Evolutionary conservation across 768 basidiomycete genomes (phyloP).

Genomic region (Boletus tylopilopsis): DNA sequence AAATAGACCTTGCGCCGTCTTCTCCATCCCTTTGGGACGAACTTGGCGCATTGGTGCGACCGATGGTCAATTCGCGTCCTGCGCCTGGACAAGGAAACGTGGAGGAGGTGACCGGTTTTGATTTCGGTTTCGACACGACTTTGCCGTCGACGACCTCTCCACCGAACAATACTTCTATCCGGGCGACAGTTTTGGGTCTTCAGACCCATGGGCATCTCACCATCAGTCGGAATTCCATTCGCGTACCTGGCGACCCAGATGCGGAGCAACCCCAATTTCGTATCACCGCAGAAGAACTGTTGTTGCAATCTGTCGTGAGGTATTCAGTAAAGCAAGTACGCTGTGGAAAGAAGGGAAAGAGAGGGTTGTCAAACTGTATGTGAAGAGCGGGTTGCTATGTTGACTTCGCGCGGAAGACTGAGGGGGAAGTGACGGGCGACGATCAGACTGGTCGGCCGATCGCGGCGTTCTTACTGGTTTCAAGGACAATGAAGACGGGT

Average conservation of each 20-base stretch:
- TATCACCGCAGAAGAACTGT: constrained; percentile 75
- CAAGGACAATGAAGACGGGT: constrained; percentile 34
- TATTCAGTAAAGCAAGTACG: constrained; percentile 81
- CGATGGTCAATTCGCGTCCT: constrained; percentile 10
- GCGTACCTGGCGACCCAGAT: constrained; percentile 34
- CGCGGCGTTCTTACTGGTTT: constrained; percentile 29
- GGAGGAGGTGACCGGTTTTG: constrained; percentile 8
- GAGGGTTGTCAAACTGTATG: constrained; percentile 74
- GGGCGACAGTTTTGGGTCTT: constrained; percentile 39
- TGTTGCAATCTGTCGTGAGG: constrained; percentile 78
- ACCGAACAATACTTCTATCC: too few relatives aligned
- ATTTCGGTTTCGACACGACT: constrained; percentile 22
- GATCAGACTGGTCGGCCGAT: constrained; percentile 15
- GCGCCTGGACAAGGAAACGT: not conserved
- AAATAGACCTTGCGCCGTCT: constrained; percentile 1
- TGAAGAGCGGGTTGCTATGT: constrained; percentile 58
- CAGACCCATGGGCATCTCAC: constrained; percentile 9
- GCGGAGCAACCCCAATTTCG: constrained; percentile 35
- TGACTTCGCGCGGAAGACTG: constrained; percentile 38
- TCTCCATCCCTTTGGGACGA: constrained; percentile 58
- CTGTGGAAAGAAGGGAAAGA: constrained; percentile 86
- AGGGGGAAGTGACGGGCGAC: constrained; percentile 22
- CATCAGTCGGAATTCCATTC: constrained; percentile 1
- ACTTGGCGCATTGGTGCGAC: constrained; percentile 46
- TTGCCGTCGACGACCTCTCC: too few relatives aligned